Evolutionary conservation across 2,329 filamentous ascomycete genomes (phyloP).

Genomic region (Chalaropsis ovoidea): DNA sequence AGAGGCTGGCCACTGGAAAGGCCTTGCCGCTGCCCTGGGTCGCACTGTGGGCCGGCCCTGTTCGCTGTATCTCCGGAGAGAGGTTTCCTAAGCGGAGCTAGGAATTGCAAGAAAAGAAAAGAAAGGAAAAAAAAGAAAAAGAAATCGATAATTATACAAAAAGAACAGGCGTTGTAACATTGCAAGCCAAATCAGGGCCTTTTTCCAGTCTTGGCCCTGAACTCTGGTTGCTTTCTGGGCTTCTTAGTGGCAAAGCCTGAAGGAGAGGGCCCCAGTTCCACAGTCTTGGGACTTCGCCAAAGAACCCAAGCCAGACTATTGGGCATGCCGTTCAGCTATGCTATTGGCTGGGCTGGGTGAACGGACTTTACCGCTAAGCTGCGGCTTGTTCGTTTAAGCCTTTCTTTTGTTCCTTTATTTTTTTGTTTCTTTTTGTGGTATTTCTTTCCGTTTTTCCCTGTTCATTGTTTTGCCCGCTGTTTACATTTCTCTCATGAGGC

Average conservation of each 20-base stretch:
- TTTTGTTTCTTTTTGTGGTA: not conserved
- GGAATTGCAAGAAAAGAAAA: not conserved
- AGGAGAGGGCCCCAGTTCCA: not conserved
- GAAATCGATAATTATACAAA: not conserved
- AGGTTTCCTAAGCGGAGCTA: not conserved
- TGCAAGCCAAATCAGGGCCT: not conserved
- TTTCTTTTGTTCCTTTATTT: not conserved
- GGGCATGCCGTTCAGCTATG: not conserved
- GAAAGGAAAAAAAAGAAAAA: not conserved
- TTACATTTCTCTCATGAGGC: not conserved
- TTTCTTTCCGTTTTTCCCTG: no score
- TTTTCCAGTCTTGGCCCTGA: no score
- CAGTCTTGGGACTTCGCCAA: constrained; percentile 1
- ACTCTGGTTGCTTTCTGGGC: not conserved
- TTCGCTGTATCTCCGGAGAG: not conserved
- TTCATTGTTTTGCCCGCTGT: not conserved
- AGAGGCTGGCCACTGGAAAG: not conserved
- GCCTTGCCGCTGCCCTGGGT: not conserved
- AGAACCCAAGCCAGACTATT: constrained; percentile 5
- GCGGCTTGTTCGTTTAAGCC: not conserved
- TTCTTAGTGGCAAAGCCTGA: not conserved
- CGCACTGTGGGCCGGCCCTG: not conserved
- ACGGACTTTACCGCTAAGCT: not conserved
- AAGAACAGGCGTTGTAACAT: not conserved
- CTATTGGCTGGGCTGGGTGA: not conserved